Evolutionary conservation across 2,329 filamentous ascomycete species (phyloP).

Genomic region (Neospermospora avenae): DNA sequence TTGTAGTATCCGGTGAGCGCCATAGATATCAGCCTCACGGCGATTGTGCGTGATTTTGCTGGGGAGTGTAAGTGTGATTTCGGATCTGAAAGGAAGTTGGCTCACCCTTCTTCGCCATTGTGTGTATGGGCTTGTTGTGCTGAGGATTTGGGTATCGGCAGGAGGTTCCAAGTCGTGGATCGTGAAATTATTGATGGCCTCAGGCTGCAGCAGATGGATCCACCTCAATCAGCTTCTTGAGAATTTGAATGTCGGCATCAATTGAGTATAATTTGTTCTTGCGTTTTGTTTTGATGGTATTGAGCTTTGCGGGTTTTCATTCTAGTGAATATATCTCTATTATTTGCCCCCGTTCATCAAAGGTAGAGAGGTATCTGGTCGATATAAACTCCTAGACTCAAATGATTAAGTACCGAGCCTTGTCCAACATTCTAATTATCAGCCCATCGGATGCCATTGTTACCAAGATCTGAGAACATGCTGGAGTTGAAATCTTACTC

Average conservation of each 20-base stretch:
- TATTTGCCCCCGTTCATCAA: too few species aligned
- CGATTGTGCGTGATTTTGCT: slow-evolving; percentile 81
- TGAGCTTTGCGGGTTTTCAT: neutral
- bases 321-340: too few species aligned
- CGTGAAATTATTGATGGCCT: neutral
- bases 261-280: too few species aligned
- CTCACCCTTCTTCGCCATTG: slow-evolving; percentile 22
- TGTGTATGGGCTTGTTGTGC: neutral
- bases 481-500: neutral
- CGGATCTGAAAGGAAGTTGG: neutral
- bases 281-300: too few species aligned
- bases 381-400: too few species aligned
- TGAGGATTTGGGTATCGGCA: neutral
- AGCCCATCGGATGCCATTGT: neutral
- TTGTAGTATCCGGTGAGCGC: slow-evolving; percentile 98
- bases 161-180: neutral
- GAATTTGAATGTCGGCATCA: too few species aligned
- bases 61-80: neutral
- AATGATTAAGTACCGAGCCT: neutral
- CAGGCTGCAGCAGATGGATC: neutral
- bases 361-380: too few species aligned
- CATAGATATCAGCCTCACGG: slow-evolving; percentile 95
- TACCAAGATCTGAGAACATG: neutral
- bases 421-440: neutral
- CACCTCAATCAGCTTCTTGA: neutral